These are phyloP conservation scores for Mrakiaceae sp. DNA, from an alignment of 1,284 basidiomycete genomes.

Conservation along the genomic window DNA sequence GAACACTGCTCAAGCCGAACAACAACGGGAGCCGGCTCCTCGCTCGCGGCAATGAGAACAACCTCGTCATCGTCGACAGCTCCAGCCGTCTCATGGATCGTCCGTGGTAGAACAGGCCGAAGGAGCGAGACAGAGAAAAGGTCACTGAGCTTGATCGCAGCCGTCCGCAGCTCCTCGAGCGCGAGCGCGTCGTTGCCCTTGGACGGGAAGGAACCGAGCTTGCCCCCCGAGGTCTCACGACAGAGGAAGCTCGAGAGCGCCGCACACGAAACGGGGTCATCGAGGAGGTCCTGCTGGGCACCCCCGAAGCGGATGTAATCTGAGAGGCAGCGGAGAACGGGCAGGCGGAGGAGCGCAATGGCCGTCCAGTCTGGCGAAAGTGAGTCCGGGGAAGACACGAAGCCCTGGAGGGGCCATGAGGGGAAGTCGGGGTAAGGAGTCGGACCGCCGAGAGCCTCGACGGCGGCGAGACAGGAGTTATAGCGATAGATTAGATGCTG, in stretches of 20 bases:
- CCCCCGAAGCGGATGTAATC: conserved; percentile 59
- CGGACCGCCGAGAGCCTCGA: background rate
- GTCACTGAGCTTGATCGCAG: background rate
- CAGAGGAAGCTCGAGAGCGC: no score
- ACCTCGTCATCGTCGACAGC: background rate
- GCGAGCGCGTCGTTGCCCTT: no score
- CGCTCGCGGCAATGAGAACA: background rate
- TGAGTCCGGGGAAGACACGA: background rate
- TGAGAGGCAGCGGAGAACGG: conserved; percentile 51
- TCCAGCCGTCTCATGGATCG: no score
- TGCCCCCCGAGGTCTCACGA: no score
- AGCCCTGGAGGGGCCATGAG: conserved; percentile 5
- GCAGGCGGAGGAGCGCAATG: conserved; percentile 35
- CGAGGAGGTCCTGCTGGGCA: conserved; percentile 61
- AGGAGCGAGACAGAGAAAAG: background rate
- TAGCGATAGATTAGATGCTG: conserved; percentile 15
- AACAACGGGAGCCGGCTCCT: background rate
- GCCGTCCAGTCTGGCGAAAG: background rate
- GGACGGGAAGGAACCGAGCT: no score
- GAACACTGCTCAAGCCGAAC: conserved; percentile 45
- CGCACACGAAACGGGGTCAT: conserved; percentile 39
- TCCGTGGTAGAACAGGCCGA: background rate
- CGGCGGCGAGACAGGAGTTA: background rate
- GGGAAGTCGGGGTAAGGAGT: background rate
- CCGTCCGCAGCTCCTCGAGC: no score